Evolutionary conservation across 202 grass and related monocot species (phyloP).

Genomic region (Sporobolus alterniflorus): DNA sequence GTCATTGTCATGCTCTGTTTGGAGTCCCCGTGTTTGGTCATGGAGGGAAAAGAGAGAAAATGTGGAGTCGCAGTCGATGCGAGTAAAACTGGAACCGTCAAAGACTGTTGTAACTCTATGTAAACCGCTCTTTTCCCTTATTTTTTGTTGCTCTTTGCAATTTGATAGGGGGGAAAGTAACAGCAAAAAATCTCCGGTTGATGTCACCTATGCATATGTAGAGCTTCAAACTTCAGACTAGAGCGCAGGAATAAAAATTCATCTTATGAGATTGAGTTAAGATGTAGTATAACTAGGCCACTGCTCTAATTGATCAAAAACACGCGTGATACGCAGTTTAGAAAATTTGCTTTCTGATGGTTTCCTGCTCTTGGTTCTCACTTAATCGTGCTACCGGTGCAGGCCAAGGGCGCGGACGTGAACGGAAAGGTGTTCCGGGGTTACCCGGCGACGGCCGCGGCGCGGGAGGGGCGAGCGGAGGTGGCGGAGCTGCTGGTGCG

Average conservation of each 20-base stretch:
- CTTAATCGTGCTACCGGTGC: slow-evolving; percentile 1
- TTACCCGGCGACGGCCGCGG: slow-evolving; percentile 78
- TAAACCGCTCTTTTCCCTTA: no score
- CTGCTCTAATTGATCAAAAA: no score
- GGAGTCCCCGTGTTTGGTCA: not conserved
- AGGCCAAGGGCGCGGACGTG: slow-evolving; percentile 90
- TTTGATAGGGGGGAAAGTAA: no score
- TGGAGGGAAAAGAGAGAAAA: not conserved
- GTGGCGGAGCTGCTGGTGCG: slow-evolving; percentile 79
- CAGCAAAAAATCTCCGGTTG: no score
- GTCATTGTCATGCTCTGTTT: slow-evolving; percentile 16
- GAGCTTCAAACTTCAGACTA: no score
- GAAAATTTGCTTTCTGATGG: not conserved
- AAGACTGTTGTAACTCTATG: no score
- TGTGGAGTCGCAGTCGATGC: not conserved
- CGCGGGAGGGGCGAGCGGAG: slow-evolving; percentile 71
- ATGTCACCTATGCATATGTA: no score
- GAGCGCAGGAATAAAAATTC: no score
- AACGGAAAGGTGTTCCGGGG: slow-evolving; percentile 88
- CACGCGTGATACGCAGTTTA: no score
- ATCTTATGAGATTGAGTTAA: no score
- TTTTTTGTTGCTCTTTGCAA: no score
- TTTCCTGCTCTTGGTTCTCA: not conserved
- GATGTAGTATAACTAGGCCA: no score
- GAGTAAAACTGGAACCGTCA: not conserved